phyloP scores from a whole-genome alignment of 805 yeast genomes.

The Sugiyamaella qingdaonensis region DNA sequence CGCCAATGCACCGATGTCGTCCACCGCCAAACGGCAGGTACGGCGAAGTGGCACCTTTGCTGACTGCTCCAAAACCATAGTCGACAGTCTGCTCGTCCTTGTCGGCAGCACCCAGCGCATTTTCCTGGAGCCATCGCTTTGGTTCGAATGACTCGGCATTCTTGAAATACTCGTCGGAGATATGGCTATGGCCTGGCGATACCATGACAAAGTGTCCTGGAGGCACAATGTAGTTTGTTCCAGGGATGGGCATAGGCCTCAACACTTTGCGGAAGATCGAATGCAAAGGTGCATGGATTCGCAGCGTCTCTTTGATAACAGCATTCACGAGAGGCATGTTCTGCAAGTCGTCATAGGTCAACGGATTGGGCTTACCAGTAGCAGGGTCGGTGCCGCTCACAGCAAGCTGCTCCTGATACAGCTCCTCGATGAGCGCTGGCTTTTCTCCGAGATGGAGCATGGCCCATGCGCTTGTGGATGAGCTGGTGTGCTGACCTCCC shows the following conservation, averaged over 20 bases:
- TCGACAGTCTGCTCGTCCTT: conserved; percentile 51
- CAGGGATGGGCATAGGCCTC: conserved; percentile 74
- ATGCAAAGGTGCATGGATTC: conserved; percentile 95
- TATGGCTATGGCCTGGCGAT: conserved; percentile 88
- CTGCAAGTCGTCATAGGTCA: conserved; percentile 78
- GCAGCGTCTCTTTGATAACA: conserved; percentile 85
- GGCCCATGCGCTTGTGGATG: conserved; percentile 94
- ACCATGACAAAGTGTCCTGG: conserved; percentile 84
- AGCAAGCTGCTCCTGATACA: conserved; percentile 66
- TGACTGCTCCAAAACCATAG: conserved; percentile 94
- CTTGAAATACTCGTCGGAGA: conserved; percentile 74
- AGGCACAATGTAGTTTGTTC: conserved; percentile 77
- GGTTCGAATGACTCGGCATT: conserved; percentile 70
- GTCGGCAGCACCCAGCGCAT: conserved; percentile 14
- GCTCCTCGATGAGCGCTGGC: conserved; percentile 79
- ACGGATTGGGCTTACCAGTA: conserved; percentile 42
- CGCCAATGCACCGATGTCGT: conserved; percentile 98
- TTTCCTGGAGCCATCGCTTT: conserved; percentile 64
- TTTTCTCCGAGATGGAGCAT: conserved; percentile 83
- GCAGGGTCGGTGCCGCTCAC: conserved; percentile 43
- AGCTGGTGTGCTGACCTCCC: conserved; percentile 99
- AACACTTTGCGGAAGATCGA: conserved; percentile 90
- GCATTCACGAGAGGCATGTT: conserved; percentile 78
- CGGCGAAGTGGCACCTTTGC: conserved; percentile 94
- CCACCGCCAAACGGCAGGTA: conserved; percentile 99